Percentiles rank a stretch among this genome's conserved stretches.
These are phyloP conservation scores for Acidomyces sp. DNA, from an alignment of 495 filamentous ascomycete genomes.

Conservation along the genomic window DNA sequence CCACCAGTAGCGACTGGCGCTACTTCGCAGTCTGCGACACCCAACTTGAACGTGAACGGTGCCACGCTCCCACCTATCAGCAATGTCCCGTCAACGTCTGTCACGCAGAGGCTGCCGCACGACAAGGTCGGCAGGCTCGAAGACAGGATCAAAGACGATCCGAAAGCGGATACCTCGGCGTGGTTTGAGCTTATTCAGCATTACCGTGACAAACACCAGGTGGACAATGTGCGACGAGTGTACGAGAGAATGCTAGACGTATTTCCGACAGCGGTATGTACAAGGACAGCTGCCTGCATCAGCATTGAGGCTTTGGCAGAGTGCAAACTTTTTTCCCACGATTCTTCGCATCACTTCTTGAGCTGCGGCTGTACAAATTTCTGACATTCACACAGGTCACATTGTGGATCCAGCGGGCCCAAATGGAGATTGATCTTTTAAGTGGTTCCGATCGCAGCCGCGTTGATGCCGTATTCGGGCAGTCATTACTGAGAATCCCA, in stretches of 20 bases:
- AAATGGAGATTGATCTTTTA: too few relatives aligned
- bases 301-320: neutral
- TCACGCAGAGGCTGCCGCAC: conserved; percentile 48
- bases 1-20: conserved; percentile 12
- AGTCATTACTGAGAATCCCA: conserved; percentile 56
- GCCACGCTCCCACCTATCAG: conserved; percentile 14
- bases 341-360: too few relatives aligned
- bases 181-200: conserved; percentile 81
- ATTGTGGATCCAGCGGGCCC: too few relatives aligned
- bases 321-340: too few relatives aligned
- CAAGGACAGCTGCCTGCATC: neutral
- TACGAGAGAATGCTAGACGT: conserved; percentile 77
- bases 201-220: conserved; percentile 64
- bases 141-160: conserved; percentile 79
- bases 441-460: conserved; percentile 55
- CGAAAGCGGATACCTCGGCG: conserved; percentile 76
- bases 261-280: conserved; percentile 81
- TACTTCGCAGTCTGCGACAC: conserved; percentile 7
- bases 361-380: too few relatives aligned
- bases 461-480: conserved; percentile 69
- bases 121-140: conserved; percentile 77
- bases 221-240: conserved; percentile 63
- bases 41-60: conserved; percentile 12
- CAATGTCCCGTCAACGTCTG: conserved; percentile 9
- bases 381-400: too few relatives aligned